Conservation (phyloP, 352 stramenopile genomes). For the Elongisporangium anandrum region DNA sequence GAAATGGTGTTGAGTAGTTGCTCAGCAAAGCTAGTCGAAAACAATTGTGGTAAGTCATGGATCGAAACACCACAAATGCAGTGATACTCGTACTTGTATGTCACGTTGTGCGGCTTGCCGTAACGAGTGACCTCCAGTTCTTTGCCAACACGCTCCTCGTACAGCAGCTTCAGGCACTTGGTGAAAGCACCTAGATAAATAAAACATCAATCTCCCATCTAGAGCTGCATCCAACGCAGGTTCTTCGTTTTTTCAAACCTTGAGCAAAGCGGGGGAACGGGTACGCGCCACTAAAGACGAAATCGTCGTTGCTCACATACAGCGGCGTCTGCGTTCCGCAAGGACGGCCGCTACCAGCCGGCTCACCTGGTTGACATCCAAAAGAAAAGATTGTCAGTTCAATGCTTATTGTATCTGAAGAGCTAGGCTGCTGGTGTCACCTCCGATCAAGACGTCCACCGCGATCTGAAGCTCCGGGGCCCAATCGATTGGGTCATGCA, state of each 20-base stretch:
- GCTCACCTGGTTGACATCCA: conserved; percentile 27
- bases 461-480: conserved; percentile 86
- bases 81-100: conserved; percentile 85
- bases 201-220: neutral
- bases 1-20: conserved; percentile 59
- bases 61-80: conserved; percentile 1
- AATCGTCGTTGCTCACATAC: conserved; percentile 86
- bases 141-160: conserved; percentile 60
- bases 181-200: conserved; percentile 56
- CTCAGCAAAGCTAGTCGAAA: conserved; percentile 50
- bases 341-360: conserved; percentile 46
- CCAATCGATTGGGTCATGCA: conserved; percentile 90
- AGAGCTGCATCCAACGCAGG: too few species aligned
- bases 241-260: conserved; percentile 17
- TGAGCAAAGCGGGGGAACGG: conserved; percentile 81
- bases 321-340: conserved; percentile 67
- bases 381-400: neutral
- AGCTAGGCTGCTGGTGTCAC: conserved; percentile 4
- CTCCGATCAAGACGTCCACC: conserved; percentile 83
- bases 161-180: conserved; percentile 65
- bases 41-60: neutral
- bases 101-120: conserved; percentile 81
- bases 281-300: conserved; percentile 83
- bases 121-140: conserved; percentile 72
- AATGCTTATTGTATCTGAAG: neutral